These are phyloP conservation scores for Auricularia cornea DNA, from an alignment of 768 basidiomycete genomes.

Conservation along the genomic window DNA sequence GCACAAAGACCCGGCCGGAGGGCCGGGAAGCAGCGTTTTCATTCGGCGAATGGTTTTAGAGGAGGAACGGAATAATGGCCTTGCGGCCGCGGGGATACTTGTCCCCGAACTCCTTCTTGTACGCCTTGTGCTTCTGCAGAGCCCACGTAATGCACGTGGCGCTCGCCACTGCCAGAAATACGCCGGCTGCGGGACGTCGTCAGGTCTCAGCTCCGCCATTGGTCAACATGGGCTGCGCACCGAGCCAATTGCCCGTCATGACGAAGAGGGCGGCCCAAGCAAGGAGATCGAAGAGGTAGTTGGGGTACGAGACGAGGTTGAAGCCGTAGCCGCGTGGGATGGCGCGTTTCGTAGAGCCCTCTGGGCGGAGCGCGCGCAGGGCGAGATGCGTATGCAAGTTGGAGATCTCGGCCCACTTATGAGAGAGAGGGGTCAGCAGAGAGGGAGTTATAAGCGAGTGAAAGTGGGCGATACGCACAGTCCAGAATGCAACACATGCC, in stretches of 20 bases:
- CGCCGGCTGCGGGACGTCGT: neutral
- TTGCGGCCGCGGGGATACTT: slow-evolving; percentile 69
- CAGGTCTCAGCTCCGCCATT: neutral
- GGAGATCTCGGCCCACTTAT: slow-evolving; percentile 82
- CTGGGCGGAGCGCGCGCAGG: slow-evolving; percentile 75
- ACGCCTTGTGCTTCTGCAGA: slow-evolving; percentile 76
- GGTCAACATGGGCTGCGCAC: slow-evolving; percentile 35
- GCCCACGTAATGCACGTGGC: slow-evolving; percentile 54
- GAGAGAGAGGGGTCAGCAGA: no score
- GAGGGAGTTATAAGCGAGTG: neutral
- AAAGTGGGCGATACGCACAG: slow-evolving; percentile 42
- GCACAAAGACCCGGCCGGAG: no score
- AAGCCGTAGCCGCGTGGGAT: slow-evolving; percentile 94
- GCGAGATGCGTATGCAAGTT: slow-evolving; percentile 80
- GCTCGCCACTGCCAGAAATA: neutral
- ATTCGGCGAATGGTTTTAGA: slow-evolving; percentile 21
- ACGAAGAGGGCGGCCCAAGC: slow-evolving; percentile 62
- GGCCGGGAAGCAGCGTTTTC: neutral
- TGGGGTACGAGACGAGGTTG: slow-evolving; percentile 76
- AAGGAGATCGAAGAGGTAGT: slow-evolving; percentile 87
- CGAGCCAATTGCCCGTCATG: slow-evolving; percentile 70
- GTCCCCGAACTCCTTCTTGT: slow-evolving; percentile 90
- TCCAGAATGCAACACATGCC: slow-evolving; percentile 59
- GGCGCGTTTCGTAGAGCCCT: slow-evolving; percentile 67
- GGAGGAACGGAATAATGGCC: slow-evolving; percentile 70